Conservation (phyloP, 2,329 filamentous ascomycete genomes). For the Penicillium sp. region DNA sequence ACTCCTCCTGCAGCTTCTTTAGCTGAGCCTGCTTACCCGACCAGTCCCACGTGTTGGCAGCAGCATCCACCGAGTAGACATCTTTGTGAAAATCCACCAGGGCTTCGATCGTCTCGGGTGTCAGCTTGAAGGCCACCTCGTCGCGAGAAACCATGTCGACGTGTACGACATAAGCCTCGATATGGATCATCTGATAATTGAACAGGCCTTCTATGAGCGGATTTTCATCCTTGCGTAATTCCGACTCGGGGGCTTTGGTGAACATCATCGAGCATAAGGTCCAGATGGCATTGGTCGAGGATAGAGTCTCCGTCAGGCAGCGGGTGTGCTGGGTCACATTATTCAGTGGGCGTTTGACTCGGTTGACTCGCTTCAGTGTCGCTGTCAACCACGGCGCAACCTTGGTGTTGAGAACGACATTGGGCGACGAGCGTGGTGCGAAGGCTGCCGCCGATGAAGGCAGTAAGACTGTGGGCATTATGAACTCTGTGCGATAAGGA, state of each 20-base stretch:
- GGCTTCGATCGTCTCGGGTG: conserved; percentile 87
- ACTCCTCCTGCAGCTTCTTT: conserved; percentile 97
- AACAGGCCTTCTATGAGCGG: conserved; percentile 83
- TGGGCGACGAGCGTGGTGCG: conserved; percentile 89
- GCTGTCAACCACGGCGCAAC: conserved; percentile 96
- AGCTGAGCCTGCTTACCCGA: conserved; percentile 93
- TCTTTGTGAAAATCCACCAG: conserved; percentile 97
- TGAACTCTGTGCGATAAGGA: conserved; percentile 55
- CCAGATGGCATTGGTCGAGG: conserved; percentile 90
- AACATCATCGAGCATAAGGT: conserved; percentile 91
- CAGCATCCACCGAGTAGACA: conserved; percentile 87
- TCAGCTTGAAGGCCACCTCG: conserved; percentile 98
- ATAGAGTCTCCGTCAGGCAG: conserved; percentile 93
- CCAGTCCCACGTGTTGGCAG: conserved; percentile 90
- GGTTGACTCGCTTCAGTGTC: conserved; percentile 94
- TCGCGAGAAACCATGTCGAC: conserved; percentile 98
- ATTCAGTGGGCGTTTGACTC: conserved; percentile 95
- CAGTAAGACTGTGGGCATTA: conserved; percentile 90
- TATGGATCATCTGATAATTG: conserved; percentile 90
- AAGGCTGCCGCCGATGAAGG: conserved; percentile 96
- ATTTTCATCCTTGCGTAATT: conserved; percentile 80
- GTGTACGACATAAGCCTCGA: conserved; percentile 97
- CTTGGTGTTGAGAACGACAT: conserved; percentile 89
- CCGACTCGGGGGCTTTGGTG: conserved; percentile 82
- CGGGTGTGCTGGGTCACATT: conserved; percentile 93